These are phyloP conservation scores for Amauroascus niger DNA, from an alignment of 2,329 filamentous ascomycete species.

Conservation along the genomic window DNA sequence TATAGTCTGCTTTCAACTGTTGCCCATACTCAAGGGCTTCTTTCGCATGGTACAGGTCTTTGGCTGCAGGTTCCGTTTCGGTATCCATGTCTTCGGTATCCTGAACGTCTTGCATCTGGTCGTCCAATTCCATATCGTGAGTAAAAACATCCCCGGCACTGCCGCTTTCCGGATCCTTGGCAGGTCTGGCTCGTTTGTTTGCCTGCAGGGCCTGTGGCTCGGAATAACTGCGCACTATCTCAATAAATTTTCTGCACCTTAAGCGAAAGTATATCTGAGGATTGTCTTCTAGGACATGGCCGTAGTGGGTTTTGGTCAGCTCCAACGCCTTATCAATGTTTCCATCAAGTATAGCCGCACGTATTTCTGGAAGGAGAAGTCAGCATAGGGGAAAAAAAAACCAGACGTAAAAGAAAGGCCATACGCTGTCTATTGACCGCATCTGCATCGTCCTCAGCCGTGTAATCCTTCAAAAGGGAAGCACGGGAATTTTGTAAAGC, in stretches of 20 bases:
- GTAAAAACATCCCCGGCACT: conserved; percentile 35
- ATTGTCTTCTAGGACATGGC: conserved; percentile 67
- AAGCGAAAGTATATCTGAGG: conserved; percentile 80
- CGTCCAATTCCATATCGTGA: conserved; percentile 51
- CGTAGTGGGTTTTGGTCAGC: conserved; percentile 67
- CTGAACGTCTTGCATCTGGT: conserved; percentile 35
- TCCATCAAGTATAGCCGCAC: conserved; percentile 76
- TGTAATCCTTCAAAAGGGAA: conserved; percentile 48
- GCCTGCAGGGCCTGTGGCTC: conserved; percentile 49
- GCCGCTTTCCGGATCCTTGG: conserved; percentile 9
- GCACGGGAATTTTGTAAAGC: conserved; percentile 53
- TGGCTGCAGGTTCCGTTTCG: conserved; percentile 33
- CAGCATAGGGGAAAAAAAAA: neutral
- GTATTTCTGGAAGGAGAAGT: conserved; percentile 54
- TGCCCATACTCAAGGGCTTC: conserved; percentile 72
- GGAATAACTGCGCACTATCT: conserved; percentile 73
- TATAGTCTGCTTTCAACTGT: conserved; percentile 66
- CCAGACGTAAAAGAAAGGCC: conserved; percentile 25
- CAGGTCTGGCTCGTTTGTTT: conserved; percentile 29
- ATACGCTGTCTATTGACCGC: conserved; percentile 76
- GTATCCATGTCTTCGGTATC: conserved; percentile 45
- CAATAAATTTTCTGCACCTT: conserved; percentile 83
- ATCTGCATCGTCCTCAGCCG: conserved; percentile 71
- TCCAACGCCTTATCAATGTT: conserved; percentile 88
- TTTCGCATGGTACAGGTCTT: conserved; percentile 38